These are phyloP conservation scores for Diaporthe ampelina DNA, from an alignment of 2,329 filamentous ascomycete genomes.

Conservation along the genomic window DNA sequence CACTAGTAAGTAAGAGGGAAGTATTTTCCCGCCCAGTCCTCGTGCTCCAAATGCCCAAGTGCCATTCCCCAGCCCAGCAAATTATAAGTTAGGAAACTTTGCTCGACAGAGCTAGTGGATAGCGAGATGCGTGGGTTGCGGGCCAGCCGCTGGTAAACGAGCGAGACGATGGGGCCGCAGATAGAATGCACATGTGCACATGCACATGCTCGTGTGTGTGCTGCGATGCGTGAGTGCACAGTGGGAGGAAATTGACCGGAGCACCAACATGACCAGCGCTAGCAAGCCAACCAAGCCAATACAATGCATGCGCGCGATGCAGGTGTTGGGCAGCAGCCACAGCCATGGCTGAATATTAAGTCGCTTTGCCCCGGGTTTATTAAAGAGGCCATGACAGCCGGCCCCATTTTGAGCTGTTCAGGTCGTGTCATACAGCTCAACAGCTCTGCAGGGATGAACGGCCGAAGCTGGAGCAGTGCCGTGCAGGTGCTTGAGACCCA, in stretches of 20 bases:
- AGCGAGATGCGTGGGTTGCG: constrained; percentile 9
- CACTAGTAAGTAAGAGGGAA: neutral
- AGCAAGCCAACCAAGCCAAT: constrained; percentile 31
- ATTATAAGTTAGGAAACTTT: constrained; percentile 20
- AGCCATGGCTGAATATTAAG: constrained; percentile 21
- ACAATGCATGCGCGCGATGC: constrained; percentile 18
- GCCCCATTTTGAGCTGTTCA: neutral
- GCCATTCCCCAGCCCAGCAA: constrained; percentile 9
- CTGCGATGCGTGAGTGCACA: neutral
- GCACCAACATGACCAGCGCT: constrained; percentile 24
- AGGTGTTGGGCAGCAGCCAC: constrained; percentile 24
- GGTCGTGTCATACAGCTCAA: neutral
- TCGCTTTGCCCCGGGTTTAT: constrained; percentile 15
- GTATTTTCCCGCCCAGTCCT: constrained; percentile 20
- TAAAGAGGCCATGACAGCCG: constrained; percentile 14
- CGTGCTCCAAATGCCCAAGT: constrained; percentile 17
- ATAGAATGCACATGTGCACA: constrained; percentile 11
- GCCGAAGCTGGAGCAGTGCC: neutral
- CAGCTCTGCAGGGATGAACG: neutral
- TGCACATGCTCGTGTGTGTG: constrained; percentile 12
- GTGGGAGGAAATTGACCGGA: constrained; percentile 19
- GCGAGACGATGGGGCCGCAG: constrained; percentile 4
- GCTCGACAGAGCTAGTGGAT: constrained; percentile 20
- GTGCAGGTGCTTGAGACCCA: neutral
- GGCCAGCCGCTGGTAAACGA: neutral